A percentile compares a stretch with the other conserved stretches of the same genome.
Conservation (phyloP, 352 stramenopile genomes). For the Globisporangium carolinianum region DNA sequence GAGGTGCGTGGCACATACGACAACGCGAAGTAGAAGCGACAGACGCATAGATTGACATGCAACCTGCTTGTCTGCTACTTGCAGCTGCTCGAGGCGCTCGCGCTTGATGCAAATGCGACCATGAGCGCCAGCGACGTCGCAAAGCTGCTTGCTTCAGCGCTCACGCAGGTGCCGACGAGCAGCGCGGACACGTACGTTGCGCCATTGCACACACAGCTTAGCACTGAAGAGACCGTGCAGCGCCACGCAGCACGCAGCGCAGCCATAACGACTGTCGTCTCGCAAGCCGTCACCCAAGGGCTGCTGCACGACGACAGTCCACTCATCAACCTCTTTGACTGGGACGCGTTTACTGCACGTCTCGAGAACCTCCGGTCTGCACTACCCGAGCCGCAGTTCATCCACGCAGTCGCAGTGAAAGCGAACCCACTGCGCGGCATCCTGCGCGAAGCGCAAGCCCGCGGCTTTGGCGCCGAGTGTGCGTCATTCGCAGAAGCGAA, state of each 20-base stretch:
- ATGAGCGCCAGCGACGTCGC: conserved; percentile 16
- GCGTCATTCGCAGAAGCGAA: conserved; percentile 78
- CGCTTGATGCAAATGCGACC: conserved; percentile 12
- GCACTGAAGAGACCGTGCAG: conserved; percentile 18
- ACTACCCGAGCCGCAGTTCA: conserved; percentile 63
- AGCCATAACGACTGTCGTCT: conserved; percentile 35
- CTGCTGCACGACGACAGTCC: conserved; percentile 50
- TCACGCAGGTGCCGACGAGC: conserved; percentile 10
- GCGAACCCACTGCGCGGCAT: conserved; percentile 69
- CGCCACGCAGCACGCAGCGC: conserved; percentile 27
- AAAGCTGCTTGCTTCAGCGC: conserved; percentile 20
- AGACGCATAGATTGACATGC: not conserved
- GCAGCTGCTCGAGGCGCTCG: conserved; percentile 25
- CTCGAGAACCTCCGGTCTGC: conserved; percentile 43
- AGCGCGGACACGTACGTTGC: conserved; percentile 32
- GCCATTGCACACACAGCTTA: conserved; percentile 33
- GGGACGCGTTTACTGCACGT: conserved; percentile 49
- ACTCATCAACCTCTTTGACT: conserved; percentile 58
- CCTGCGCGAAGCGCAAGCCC: conserved; percentile 37
- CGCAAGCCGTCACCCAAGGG: conserved; percentile 36
- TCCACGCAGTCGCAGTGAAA: conserved; percentile 75
- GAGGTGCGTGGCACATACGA: conserved; percentile 1
- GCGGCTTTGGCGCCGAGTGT: conserved; percentile 71
- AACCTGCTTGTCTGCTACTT: not conserved
- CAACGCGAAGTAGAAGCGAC: too few relatives aligned